Evolutionary conservation across 176 grass and related monocot genomes (phyloP).

Genomic region (barley (Hordeum vulgare)): MorexV3_pseudomolecules_assembly NC_058521.1:112686220-112686719

Average conservation of each 20-base stretch:
- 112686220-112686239: not conserved
- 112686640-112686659: too few species aligned
- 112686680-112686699: too few species aligned
- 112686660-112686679: too few species aligned
- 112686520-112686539: too few species aligned
- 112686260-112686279: not conserved
- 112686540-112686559: too few species aligned
- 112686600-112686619: too few species aligned
- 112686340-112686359: not conserved
- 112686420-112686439: not conserved
- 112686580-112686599: too few species aligned
- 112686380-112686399: not conserved
- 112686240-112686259: not conserved
- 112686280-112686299: not conserved
- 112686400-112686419: not conserved
- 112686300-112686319: not conserved
- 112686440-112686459: not conserved
- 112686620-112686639: too few species aligned
- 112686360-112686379: not conserved
- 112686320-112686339: not conserved
- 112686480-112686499: not conserved
- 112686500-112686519: not conserved
- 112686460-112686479: not conserved
- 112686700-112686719: too few species aligned
- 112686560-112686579: too few species aligned